Percentiles rank a stretch among this genome's conserved stretches.
Conservation (phyloP, 1,284 basidiomycete species). For the Pseudozyma sp. region DNA sequence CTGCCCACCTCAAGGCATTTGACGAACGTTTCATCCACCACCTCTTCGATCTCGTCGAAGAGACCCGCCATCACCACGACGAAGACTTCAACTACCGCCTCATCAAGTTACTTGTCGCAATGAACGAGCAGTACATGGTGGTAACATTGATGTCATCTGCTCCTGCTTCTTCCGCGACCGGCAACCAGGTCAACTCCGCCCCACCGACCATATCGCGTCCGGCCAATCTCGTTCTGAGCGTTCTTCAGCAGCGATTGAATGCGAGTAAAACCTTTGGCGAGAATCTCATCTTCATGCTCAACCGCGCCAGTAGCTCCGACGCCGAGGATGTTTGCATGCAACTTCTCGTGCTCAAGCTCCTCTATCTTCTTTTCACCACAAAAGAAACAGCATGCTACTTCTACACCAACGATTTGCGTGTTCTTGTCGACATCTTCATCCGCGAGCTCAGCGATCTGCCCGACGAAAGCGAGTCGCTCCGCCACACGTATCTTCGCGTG, state of each 20-base stretch:
- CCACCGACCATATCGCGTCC: constrained; percentile 11
- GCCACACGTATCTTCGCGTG: constrained; percentile 96
- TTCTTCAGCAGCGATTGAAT: constrained; percentile 84
- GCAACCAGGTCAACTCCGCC: constrained; percentile 26
- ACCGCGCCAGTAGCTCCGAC: constrained; percentile 75
- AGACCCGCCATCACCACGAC: constrained; percentile 86
- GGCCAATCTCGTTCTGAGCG: constrained; percentile 82
- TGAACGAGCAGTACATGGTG: constrained; percentile 99
- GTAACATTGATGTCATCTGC: constrained; percentile 71
- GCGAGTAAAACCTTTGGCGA: constrained; percentile 94
- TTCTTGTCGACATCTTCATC: constrained; percentile 95
- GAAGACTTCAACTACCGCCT: constrained; percentile 72
- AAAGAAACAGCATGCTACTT: constrained; percentile 94
- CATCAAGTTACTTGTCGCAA: constrained; percentile 71
- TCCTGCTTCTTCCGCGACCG: constrained; percentile 53
- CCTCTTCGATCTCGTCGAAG: constrained; percentile 92
- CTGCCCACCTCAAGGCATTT: constrained; percentile 69
- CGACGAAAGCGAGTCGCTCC: constrained; percentile 93
- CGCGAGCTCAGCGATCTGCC: constrained; percentile 90
- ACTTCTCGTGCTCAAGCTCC: constrained; percentile 89
- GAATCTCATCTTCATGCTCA: constrained; percentile 99
- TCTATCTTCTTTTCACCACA: constrained; percentile 94
- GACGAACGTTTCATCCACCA: constrained; percentile 86
- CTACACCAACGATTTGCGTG: constrained; percentile 96
- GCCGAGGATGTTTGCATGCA: constrained; percentile 94